Percentiles rank a stretch among this genome's conserved stretches.
These are phyloP conservation scores for Rhynchospora tenuis DNA, from an alignment of 176 grass and related monocot species.

Conservation along the genomic window DNA sequence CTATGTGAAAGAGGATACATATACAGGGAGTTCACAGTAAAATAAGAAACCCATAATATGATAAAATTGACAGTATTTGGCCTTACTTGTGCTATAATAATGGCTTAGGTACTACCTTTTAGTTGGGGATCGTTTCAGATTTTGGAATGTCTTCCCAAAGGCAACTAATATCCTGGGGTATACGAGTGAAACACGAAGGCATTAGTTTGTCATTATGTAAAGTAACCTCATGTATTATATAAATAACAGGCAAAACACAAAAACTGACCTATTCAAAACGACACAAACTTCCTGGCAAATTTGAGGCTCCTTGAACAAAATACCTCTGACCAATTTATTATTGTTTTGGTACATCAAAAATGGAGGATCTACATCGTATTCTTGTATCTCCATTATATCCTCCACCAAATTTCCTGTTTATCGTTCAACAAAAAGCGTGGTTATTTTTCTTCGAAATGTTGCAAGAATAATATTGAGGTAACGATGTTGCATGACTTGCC, in stretches of 20 bases:
- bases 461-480: no score
- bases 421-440: neutral
- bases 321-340: neutral
- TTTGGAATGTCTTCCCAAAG: neutral
- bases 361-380: neutral
- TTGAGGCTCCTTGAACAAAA: neutral
- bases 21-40: neutral
- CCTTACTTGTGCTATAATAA: neutral
- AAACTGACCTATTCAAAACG: neutral
- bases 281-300: neutral
- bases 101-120: neutral
- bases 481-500: no score
- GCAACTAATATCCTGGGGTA: neutral
- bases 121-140: neutral
- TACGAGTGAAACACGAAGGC: neutral
- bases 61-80: neutral
- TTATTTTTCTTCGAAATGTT: no score
- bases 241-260: neutral
- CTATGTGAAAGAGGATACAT: neutral
- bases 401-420: conserved; percentile 1
- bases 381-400: neutral
- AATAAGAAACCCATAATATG: neutral
- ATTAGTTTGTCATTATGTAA: neutral
- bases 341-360: neutral
- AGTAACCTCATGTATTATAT: neutral